A percentile compares a stretch with the other conserved stretches of the same genome.
These are phyloP conservation scores for Hypoxylon sp. DNA, from an alignment of 2,329 filamentous ascomycete genomes.

Conservation along the genomic window DNA sequence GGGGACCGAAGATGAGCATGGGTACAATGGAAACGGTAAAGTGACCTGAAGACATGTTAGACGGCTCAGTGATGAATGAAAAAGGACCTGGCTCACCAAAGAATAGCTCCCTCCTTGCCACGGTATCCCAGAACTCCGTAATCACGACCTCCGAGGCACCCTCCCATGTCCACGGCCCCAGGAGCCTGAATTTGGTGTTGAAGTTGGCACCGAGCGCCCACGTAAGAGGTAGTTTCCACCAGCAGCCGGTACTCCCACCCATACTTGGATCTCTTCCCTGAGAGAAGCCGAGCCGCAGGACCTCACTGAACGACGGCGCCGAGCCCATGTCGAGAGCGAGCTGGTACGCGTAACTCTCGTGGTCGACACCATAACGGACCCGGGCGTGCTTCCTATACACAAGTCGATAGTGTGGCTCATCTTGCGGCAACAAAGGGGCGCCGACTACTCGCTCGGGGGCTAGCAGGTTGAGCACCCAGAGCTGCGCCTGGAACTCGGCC, in stretches of 20 bases:
- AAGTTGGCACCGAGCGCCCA: slow-evolving; percentile 60
- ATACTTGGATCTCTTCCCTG: neutral
- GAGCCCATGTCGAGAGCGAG: slow-evolving; percentile 59
- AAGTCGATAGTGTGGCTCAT: slow-evolving; percentile 53
- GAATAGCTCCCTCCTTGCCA: slow-evolving; percentile 35
- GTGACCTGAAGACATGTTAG: slow-evolving; percentile 21
- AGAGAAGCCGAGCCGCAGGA: slow-evolving; percentile 45
- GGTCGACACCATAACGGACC: slow-evolving; percentile 52
- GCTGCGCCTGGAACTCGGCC: slow-evolving; percentile 57
- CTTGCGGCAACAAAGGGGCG: slow-evolving; percentile 17
- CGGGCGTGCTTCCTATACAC: slow-evolving; percentile 46
- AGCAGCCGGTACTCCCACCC: neutral
- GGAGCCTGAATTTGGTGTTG: slow-evolving; percentile 57
- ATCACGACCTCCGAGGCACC: slow-evolving; percentile 50
- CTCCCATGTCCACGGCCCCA: slow-evolving; percentile 54
- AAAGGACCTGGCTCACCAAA: slow-evolving; percentile 23
- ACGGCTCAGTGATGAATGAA: neutral
- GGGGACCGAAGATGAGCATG: slow-evolving; percentile 36
- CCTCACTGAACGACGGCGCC: slow-evolving; percentile 49
- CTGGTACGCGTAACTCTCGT: slow-evolving; percentile 60
- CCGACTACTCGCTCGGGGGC: slow-evolving; percentile 17
- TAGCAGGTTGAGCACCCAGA: slow-evolving; percentile 55
- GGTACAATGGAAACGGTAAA: slow-evolving; percentile 36
- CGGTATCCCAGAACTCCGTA: slow-evolving; percentile 50
- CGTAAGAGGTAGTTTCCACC: slow-evolving; percentile 50